Evolutionary conservation across 2,329 filamentous ascomycete species (phyloP), one percentile per base, ranked within the genome.

Genomic region (Trichoderma endophyticum): DNA sequence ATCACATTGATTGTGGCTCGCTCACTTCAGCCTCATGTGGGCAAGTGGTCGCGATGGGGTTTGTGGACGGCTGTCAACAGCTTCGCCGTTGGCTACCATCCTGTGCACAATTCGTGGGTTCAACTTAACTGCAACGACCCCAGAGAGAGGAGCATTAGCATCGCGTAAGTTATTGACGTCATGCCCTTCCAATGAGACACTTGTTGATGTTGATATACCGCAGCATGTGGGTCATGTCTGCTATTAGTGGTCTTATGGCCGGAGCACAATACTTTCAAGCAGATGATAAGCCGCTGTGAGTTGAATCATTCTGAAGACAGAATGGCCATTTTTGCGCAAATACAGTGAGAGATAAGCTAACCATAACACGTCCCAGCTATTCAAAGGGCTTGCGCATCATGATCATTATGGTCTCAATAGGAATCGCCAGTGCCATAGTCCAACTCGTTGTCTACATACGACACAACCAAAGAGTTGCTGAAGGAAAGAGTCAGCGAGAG

Each of bases 21-120:
- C 11, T 76, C 77, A 6, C 75, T 83, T 0, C 84, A 87, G 67
- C 80, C 83, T 0, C 79, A 82, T 61, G 82, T 84, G 0, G 82
- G 83, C 0, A 83, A 81, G 73, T 88, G 86, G 86, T 81, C 81
- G 8, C 81, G 82, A 12, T 86, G 84, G 79, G 85, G 81, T 0
- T 77, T 88, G 6, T 87, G 86, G 86, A 88, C 86, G 3, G 79
- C 80, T 0, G 81, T 87, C 3, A 87, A 88, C 75, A 79, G 79
- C 2, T 82, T 87, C 48, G 84, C 86, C 0, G 86, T 87, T 9
- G 84, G 86, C 0, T 88, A 87, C 73, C 86, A 88, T 76, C 86
- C 86, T 0, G 81, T 86, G 0, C 85, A 87, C 70, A 88, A 87
- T 76, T 82, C 84, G 0, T 88, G 85, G 86, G 78, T 86, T 21